Evolutionary conservation across 768 basidiomycete species (phyloP), one percentile per base, ranked within the genome.

Genomic region (Thelephora ganbajun): DNA sequence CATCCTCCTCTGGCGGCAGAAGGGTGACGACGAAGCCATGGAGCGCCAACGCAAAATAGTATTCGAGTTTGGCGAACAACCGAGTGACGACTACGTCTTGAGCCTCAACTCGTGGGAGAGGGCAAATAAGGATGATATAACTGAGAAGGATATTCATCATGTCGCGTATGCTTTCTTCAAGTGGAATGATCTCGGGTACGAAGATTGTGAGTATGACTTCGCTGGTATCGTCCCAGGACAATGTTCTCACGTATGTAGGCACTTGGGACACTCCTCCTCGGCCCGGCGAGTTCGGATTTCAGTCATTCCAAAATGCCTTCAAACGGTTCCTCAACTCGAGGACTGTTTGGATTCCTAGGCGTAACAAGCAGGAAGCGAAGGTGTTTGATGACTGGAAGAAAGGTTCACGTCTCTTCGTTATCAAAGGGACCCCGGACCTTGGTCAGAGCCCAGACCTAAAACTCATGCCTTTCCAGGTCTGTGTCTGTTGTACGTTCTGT

Each of bases 151-250:
- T 54, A 72, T 80, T 23, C 66, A 75, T 35, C 62, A 73, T 44
- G 77, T 94, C 33, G 69, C 79, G 16, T 91, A 86, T 82, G 77
- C 74, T 11, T 92, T 92, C 60, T 70, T 90, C 54, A 99, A 98
- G 61, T 98, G 94, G 94, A 71, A 79, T 39, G 91, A 91, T 52
- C 69, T 97, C 22, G 80, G 84, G n/a, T 96, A 98, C 51, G 85
- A 94, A 18, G 84, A 91, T 69, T 80, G 93, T 88, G 49, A 46
- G 75, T 59, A n/a, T 3, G 7, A 34, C 11, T 19, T n/a, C 37
- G 5, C 23, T 33, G 39, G 30, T 33, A 3, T 11, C 39, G 37
- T 20, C n/a, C 1, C 11, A 11, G 20, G 42, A 23, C 34, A 30
- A 44, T 26, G 46, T 46, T 44, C 23, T 12, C 23, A 34, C 12